A percentile compares a stretch with the other conserved stretches of the same genome.
Evolutionary conservation across 1,284 basidiomycete genomes (phyloP).

Genomic region (Irpex sp.): DNA sequence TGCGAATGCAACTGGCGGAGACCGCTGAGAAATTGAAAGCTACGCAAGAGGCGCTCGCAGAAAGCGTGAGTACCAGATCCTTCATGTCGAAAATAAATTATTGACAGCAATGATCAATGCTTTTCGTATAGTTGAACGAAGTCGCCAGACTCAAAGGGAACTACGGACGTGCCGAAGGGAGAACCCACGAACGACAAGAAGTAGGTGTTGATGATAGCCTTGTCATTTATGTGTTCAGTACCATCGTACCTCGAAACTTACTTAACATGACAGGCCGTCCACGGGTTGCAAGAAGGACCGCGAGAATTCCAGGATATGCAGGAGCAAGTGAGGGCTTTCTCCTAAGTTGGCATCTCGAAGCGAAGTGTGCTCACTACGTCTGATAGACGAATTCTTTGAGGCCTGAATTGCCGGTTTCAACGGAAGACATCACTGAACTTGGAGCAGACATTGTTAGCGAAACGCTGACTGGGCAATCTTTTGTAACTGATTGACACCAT

Average conservation of each 20-base stretch:
- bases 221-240: not conserved
- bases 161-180: not conserved
- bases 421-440: too few relatives aligned
- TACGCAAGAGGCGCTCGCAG: not conserved
- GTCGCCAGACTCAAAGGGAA: not conserved
- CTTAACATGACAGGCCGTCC: not conserved
- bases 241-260: not conserved
- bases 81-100: not conserved
- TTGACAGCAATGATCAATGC: not conserved
- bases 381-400: too few relatives aligned
- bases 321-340: too few relatives aligned
- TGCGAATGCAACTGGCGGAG: not conserved
- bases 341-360: too few relatives aligned
- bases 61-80: not conserved
- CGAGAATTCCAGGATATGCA: too few relatives aligned
- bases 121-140: not conserved
- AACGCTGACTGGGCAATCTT: too few relatives aligned
- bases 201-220: not conserved
- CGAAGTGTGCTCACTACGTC: too few relatives aligned
- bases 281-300: not conserved
- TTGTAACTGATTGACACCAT: too few relatives aligned
- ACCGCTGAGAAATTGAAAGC: not conserved
- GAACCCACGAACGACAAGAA: not conserved
- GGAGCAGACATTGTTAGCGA: too few relatives aligned
- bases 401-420: too few relatives aligned